Percentiles rank a stretch among this genome's conserved stretches.
phyloP scores from a whole-genome alignment of 441 rosid species.

The Populus hybrid region DNA sequence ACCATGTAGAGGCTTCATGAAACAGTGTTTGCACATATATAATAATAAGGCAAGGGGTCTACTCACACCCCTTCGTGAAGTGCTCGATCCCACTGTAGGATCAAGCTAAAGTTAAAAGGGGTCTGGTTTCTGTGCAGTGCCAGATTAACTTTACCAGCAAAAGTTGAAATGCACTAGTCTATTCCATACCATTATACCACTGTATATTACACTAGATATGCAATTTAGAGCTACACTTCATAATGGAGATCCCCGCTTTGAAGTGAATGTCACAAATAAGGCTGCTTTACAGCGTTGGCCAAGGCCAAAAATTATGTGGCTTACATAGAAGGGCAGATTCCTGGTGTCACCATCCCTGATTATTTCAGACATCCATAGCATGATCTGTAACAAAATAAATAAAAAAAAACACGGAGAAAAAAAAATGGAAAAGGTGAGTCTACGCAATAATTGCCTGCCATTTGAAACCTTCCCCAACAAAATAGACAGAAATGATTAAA shows the following conservation, averaged over 20 bases:
- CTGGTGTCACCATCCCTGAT: conserved; percentile 84
- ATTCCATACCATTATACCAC: not conserved
- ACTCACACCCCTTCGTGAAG: not conserved
- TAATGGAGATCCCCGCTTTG: not conserved
- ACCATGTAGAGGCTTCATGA: not conserved
- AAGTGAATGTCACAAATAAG: not conserved
- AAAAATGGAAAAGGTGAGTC: not conserved
- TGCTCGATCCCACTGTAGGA: not conserved
- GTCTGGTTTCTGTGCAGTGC: not conserved
- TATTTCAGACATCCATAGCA: conserved; percentile 75
- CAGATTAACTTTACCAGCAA: not conserved
- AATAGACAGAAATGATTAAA: not conserved
- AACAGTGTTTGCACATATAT: not conserved
- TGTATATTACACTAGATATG: not conserved
- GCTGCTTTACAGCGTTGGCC: not conserved
- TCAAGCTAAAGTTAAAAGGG: not conserved
- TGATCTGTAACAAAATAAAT: conserved; percentile 48
- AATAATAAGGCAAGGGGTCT: not conserved
- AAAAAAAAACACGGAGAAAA: not conserved
- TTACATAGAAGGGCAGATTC: conserved; percentile 87
- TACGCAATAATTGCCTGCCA: not conserved
- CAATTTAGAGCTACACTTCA: not conserved
- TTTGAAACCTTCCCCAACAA: not conserved
- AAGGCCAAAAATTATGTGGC: conserved; percentile 16
- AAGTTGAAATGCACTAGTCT: not conserved